phyloP scores from a whole-genome alignment of 805 yeast species.

The Naumovozyma dairenensis region DNA sequence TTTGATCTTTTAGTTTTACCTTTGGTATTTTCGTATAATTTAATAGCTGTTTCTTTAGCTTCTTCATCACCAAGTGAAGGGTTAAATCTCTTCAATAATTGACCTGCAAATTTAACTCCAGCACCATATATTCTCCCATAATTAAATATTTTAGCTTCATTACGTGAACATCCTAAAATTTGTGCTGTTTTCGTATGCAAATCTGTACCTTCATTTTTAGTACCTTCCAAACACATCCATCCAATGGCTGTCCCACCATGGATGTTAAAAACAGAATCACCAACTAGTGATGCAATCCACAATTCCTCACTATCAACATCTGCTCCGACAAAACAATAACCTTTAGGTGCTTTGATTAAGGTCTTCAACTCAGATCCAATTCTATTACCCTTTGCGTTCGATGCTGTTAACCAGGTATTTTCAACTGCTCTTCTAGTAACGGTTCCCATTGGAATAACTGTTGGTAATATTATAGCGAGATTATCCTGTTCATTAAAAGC shows the following conservation, averaged over 20 bases:
- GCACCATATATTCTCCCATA: slow-evolving; percentile 98
- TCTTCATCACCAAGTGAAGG: slow-evolving; percentile 55
- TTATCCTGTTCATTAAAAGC: slow-evolving; percentile 11
- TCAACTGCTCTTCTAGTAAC: slow-evolving; percentile 94
- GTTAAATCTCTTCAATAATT: slow-evolving; percentile 75
- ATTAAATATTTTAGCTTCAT: slow-evolving; percentile 90
- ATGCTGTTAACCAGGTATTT: slow-evolving; percentile 95
- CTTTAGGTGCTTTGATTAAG: slow-evolving; percentile 74
- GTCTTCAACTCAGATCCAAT: slow-evolving; percentile 93
- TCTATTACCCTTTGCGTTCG: slow-evolving; percentile 77
- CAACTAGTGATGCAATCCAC: slow-evolving; percentile 94
- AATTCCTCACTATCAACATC: slow-evolving; percentile 97
- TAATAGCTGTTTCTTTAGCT: slow-evolving; percentile 54
- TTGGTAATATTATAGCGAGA: slow-evolving; percentile 74
- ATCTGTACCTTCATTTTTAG: slow-evolving; percentile 85
- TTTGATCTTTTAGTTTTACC: slow-evolving; percentile 42
- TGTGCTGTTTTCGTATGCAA: slow-evolving; percentile 88
- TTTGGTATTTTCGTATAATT: slow-evolving; percentile 72
- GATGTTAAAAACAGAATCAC: slow-evolving; percentile 77
- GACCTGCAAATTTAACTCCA: slow-evolving; percentile 81
- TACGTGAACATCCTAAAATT: slow-evolving; percentile 78
- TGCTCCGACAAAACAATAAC: slow-evolving; percentile 91
- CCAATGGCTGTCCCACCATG: slow-evolving; percentile 97
- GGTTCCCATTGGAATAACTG: slow-evolving; percentile 88
- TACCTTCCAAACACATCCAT: slow-evolving; percentile 98